These are phyloP conservation scores for Paulownia fortunei DNA, from an alignment of 257 asterid species.

Conservation along the genomic window DNA sequence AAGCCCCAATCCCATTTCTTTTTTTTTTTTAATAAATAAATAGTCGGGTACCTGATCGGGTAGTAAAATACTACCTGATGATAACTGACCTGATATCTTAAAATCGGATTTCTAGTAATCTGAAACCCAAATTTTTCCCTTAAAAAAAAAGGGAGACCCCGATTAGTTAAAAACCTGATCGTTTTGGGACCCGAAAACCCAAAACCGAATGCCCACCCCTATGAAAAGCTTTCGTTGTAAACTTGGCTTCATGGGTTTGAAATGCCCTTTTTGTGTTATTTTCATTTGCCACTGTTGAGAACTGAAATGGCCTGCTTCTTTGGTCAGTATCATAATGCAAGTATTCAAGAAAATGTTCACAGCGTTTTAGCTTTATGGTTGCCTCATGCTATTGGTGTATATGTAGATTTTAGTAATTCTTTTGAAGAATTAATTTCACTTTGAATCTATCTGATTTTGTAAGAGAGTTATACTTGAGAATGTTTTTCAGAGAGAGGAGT, in stretches of 20 bases:
- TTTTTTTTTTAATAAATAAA: no score
- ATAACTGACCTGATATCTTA: no score
- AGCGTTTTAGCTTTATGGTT: neutral
- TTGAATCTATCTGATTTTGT: neutral
- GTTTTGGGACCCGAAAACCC: no score
- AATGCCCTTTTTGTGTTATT: neutral
- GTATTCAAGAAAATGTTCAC: neutral
- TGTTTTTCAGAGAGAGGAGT: neutral
- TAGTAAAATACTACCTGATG: no score
- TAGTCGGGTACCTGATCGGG: no score
- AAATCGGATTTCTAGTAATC: no score
- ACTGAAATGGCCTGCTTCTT: neutral
- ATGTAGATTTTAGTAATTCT: neutral
- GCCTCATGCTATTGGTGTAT: neutral
- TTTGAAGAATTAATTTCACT: neutral
- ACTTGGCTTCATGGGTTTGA: neutral
- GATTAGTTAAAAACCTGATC: no score
- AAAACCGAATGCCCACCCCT: no score
- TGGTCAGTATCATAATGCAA: neutral
- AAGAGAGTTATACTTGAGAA: neutral
- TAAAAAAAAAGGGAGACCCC: no score
- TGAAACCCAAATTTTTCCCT: no score
- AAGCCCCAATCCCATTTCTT: no score
- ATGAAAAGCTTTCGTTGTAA: no score
- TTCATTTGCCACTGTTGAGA: neutral